Percentiles rank a stretch among this genome's conserved stretches.
Conservation (phyloP, 306 rosid genomes). For the Abrus pulchellus region DNA sequence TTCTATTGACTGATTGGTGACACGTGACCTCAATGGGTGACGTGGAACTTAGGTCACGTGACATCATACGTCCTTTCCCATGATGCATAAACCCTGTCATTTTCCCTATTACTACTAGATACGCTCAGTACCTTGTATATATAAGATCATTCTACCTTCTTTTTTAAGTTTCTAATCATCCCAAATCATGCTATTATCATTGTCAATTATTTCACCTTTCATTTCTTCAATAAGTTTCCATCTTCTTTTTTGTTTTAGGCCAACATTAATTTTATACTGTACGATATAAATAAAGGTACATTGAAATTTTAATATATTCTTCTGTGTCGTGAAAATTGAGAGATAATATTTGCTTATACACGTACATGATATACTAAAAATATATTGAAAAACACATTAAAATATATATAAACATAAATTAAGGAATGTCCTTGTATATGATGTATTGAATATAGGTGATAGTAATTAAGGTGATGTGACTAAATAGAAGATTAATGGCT, state of each 20-base stretch:
- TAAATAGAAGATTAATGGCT: neutral
- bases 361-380: too few relatives aligned
- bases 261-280: too few relatives aligned
- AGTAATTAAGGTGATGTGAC: constrained; percentile 8
- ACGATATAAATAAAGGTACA: too few relatives aligned
- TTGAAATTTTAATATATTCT: too few relatives aligned
- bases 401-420: too few relatives aligned
- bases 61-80: constrained; percentile 39
- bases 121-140: neutral
- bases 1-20: constrained; percentile 14
- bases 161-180: neutral
- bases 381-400: too few relatives aligned
- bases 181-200: too few relatives aligned
- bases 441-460: neutral
- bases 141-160: neutral
- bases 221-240: too few relatives aligned
- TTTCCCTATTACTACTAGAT: neutral
- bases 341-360: too few relatives aligned
- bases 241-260: too few relatives aligned
- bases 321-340: too few relatives aligned
- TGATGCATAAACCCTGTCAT: constrained; percentile 25
- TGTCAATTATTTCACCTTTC: too few relatives aligned
- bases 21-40: constrained; percentile 47
- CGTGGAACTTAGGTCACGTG: constrained; percentile 52
- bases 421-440: neutral